Percentiles rank a stretch among this genome's conserved stretches.
These are phyloP conservation scores for Ziziphus jujuba DNA, from an alignment of 306 rosid species.

Conservation along the genomic window DNA sequence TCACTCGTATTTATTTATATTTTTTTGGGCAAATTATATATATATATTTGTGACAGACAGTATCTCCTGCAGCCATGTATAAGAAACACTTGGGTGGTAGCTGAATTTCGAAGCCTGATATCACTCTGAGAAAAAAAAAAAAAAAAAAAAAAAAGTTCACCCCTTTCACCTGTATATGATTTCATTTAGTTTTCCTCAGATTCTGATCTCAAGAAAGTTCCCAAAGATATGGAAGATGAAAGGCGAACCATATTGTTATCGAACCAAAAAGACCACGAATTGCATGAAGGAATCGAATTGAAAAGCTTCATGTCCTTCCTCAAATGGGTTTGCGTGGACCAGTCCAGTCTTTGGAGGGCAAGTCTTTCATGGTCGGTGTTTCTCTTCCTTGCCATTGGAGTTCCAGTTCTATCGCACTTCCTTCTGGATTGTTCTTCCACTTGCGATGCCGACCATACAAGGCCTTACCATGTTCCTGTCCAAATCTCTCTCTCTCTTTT, in stretches of 20 bases:
- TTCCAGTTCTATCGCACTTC: conserved; percentile 65
- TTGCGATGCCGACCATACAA: conserved; percentile 64
- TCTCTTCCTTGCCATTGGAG: conserved; percentile 45
- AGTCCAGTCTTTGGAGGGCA: conserved; percentile 45
- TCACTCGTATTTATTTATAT: no score
- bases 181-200: not conserved
- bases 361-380: conserved; percentile 67
- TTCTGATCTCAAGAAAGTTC: conserved; percentile 12
- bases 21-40: no score
- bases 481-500: conserved; percentile 61
- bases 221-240: conserved; percentile 54
- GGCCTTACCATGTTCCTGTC: conserved; percentile 73
- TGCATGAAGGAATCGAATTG: conserved; percentile 40
- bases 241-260: conserved; percentile 12
- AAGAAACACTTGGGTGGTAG: no score
- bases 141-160: not conserved
- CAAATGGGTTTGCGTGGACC: conserved; percentile 74
- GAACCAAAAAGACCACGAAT: not conserved
- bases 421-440: conserved; percentile 52
- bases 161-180: not conserved
- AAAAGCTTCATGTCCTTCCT: conserved; percentile 49
- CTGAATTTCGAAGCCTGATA: no score
- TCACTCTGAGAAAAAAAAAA: no score
- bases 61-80: no score
- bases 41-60: no score